A percentile compares a stretch with the other conserved stretches of the same genome.
Evolutionary conservation across 2,329 filamentous ascomycete species (phyloP).

Genomic region (Colletotrichum viniferum): DNA sequence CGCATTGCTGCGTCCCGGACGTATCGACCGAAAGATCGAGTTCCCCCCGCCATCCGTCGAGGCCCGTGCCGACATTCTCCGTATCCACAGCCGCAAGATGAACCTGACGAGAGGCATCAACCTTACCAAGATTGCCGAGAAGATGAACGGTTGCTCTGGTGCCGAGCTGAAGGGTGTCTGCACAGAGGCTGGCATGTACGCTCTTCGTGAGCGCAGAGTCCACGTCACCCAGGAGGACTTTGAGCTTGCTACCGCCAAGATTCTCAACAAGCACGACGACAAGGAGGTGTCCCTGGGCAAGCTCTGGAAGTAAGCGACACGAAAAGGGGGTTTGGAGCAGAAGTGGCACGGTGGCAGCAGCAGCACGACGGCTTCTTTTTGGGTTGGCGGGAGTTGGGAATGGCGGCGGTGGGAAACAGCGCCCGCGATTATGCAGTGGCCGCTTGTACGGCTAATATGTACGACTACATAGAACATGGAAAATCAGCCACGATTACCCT

Average conservation of each 20-base stretch:
- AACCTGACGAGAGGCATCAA: constrained; percentile 98
- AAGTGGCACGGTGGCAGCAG: constrained; percentile 2
- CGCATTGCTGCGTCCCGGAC: constrained; percentile 90
- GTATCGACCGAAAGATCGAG: constrained; percentile 98
- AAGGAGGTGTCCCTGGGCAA: constrained; percentile 93
- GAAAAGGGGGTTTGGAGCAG: neutral
- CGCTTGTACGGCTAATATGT: constrained; percentile 22
- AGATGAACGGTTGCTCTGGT: constrained; percentile 99
- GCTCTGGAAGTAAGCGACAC: constrained; percentile 60
- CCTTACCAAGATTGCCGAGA: constrained; percentile 97
- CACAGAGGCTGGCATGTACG: constrained; percentile 98
- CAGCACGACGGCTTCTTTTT: constrained; percentile 16
- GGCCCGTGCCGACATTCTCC: constrained; percentile 94
- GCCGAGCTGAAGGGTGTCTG: constrained; percentile 99
- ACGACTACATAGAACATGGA: constrained; percentile 22
- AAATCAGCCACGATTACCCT: constrained; percentile 18
- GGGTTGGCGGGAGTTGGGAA: constrained; percentile 14
- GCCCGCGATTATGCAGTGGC: constrained; percentile 1
- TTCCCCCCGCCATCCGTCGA: constrained; percentile 97
- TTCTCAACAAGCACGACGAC: constrained; percentile 99
- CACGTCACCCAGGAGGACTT: constrained; percentile 99
- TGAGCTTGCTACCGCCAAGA: constrained; percentile 97
- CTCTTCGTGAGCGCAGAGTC: constrained; percentile 90
- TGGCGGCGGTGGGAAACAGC: constrained; percentile 4
- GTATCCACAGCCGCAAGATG: constrained; percentile 98